These are phyloP conservation scores for Yamadazyma buinensis DNA, from an alignment of 1,139 yeast genomes.

Conservation along the genomic window DNA sequence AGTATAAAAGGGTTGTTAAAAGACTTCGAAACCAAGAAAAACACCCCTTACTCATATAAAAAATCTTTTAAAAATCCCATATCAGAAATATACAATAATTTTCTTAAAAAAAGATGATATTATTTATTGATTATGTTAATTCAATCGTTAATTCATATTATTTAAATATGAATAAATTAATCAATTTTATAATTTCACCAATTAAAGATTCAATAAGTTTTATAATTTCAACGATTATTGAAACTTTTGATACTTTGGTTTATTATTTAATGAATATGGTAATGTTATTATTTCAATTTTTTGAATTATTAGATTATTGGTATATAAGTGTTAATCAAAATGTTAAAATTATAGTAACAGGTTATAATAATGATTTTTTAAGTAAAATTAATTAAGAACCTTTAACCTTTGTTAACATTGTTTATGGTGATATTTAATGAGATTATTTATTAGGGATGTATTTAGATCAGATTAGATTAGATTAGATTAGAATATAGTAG, in stretches of 20 bases:
- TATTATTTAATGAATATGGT: slow-evolving; percentile 27
- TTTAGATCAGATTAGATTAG: too few species aligned
- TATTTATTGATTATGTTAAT: slow-evolving; percentile 1
- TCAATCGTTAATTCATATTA: slow-evolving; percentile 1
- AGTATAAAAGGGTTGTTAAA: too few species aligned
- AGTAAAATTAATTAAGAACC: slow-evolving; percentile 29
- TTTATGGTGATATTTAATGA: not conserved
- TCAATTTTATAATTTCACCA: not conserved
- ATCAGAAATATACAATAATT: too few species aligned
- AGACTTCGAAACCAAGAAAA: too few species aligned
- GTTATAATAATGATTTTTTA: slow-evolving; percentile 28
- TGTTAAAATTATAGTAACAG: slow-evolving; percentile 21
- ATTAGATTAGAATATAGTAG: not conserved
- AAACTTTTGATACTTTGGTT: slow-evolving; percentile 22
- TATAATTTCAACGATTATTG: slow-evolving; percentile 1
- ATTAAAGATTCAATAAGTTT: too few species aligned
- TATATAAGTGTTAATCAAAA: slow-evolving; percentile 19
- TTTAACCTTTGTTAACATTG: too few species aligned
- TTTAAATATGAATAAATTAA: not conserved
- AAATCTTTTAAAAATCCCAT: too few species aligned
- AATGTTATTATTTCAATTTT: slow-evolving; percentile 22
- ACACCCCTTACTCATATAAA: too few species aligned
- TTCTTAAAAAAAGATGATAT: too few species aligned
- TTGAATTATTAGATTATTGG: slow-evolving; percentile 21
- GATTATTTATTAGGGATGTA: too few species aligned